phyloP scores from a whole-genome alignment of 1,139 yeast species.

The Hyphopichia burtonii region DNA sequence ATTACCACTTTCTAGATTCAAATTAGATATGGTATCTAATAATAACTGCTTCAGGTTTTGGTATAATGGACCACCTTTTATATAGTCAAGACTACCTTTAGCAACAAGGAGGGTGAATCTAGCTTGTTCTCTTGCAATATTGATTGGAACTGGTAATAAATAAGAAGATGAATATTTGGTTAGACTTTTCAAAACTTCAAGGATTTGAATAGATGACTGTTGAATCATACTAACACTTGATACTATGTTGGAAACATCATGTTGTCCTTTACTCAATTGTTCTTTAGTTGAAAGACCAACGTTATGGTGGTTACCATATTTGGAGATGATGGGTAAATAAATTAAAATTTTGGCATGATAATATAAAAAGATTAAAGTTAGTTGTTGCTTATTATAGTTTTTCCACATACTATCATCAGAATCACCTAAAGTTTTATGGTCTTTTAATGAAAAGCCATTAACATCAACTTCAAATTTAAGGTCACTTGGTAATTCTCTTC shows the following conservation, averaged over 20 bases:
- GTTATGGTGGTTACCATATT: slow-evolving; percentile 44
- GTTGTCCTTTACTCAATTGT: slow-evolving; percentile 26
- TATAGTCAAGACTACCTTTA: slow-evolving; percentile 77
- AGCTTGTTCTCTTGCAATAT: slow-evolving; percentile 67
- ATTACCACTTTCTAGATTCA: slow-evolving; percentile 49
- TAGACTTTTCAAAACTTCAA: slow-evolving; percentile 56
- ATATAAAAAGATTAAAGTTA: slow-evolving; percentile 63
- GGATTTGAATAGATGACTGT: slow-evolving; percentile 68
- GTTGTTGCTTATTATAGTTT: slow-evolving; percentile 47
- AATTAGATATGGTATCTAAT: slow-evolving; percentile 45
- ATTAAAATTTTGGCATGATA: slow-evolving; percentile 79
- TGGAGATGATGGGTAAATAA: slow-evolving; percentile 69
- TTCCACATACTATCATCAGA: slow-evolving; percentile 33
- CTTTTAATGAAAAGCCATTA: slow-evolving; percentile 53
- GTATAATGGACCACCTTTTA: slow-evolving; percentile 78
- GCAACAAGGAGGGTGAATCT: slow-evolving; percentile 71
- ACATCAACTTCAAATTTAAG: slow-evolving; percentile 66
- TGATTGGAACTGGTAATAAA: slow-evolving; percentile 65
- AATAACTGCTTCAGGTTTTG: slow-evolving; percentile 64
- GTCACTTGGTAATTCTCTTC: slow-evolving; percentile 62
- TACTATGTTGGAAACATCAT: slow-evolving; percentile 26
- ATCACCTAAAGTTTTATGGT: slow-evolving; percentile 27
- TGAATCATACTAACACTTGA: slow-evolving; percentile 61
- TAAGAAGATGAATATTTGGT: slow-evolving; percentile 38
- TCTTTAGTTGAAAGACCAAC: slow-evolving; percentile 46